Percentiles rank a stretch among this genome's conserved stretches.
phyloP scores from a whole-genome alignment of 768 basidiomycete genomes.

The Infundibulicybe gibba region DNA sequence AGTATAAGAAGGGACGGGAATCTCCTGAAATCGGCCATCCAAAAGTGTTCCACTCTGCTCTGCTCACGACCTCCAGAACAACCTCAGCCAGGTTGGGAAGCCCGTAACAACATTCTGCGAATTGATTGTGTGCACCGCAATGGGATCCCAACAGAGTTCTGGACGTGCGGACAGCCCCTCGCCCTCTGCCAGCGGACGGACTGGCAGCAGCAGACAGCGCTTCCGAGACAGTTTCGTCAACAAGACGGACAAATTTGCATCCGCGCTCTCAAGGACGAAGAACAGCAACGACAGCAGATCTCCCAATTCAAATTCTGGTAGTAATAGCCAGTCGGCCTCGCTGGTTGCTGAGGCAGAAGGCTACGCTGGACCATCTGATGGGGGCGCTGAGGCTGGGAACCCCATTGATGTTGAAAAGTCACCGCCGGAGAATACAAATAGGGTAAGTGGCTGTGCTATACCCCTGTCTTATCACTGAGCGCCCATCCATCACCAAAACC shows the following conservation, averaged over 20 bases:
- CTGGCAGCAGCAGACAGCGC: too few relatives aligned
- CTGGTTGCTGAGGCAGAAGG: not conserved
- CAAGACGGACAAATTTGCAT: not conserved
- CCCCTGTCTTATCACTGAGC: not conserved
- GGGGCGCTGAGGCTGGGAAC: not conserved
- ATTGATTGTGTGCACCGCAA: too few relatives aligned
- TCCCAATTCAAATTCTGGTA: not conserved
- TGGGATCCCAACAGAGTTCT: not conserved
- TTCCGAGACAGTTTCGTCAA: too few relatives aligned
- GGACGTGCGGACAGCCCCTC: not conserved
- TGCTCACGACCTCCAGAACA: not conserved
- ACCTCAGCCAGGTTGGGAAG: too few relatives aligned
- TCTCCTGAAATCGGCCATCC: not conserved
- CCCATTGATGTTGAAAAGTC: too few relatives aligned
- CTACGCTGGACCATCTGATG: not conserved
- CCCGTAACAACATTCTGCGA: too few relatives aligned
- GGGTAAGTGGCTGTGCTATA: constrained; percentile 4
- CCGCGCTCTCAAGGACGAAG: not conserved
- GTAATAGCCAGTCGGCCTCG: not conserved
- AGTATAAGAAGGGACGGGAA: not conserved
- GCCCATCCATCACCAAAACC: constrained; percentile 1
- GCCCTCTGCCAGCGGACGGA: not conserved
- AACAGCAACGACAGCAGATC: not conserved
- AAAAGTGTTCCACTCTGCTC: not conserved
- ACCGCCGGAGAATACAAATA: not conserved